phyloP scores from a whole-genome alignment of 1,284 basidiomycete genomes.

The Trichosporon inkin region DNA sequence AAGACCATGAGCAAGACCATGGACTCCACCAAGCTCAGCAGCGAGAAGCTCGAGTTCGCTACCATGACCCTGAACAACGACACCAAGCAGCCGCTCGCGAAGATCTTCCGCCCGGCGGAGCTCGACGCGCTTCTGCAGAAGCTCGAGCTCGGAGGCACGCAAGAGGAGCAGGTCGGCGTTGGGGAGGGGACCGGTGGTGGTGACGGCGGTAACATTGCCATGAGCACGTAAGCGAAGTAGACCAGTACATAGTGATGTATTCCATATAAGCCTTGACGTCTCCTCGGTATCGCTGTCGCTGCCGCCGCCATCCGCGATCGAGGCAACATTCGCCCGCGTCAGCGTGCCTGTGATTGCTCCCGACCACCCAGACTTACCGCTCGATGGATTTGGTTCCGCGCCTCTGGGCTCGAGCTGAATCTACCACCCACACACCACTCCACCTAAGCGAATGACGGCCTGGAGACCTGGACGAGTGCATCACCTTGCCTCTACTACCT shows the following conservation, averaged over 20 bases:
- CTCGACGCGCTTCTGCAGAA: constrained; percentile 79
- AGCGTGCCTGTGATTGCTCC: background rate
- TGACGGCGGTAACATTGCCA: constrained; percentile 44
- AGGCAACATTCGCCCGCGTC: background rate
- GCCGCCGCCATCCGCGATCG: too few relatives aligned
- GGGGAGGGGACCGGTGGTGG: constrained; percentile 49
- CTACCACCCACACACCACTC: background rate
- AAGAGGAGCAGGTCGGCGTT: constrained; percentile 55
- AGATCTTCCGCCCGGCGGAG: constrained; percentile 87
- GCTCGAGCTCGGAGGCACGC: constrained; percentile 81
- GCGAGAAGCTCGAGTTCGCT: constrained; percentile 94
- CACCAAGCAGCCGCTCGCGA: constrained; percentile 76
- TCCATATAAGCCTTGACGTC: background rate
- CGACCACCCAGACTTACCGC: background rate
- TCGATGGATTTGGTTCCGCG: background rate
- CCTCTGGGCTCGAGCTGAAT: background rate
- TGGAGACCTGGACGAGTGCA: background rate
- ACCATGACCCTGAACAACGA: constrained; percentile 78
- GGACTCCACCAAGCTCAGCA: constrained; percentile 94
- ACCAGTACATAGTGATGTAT: background rate
- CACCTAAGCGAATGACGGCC: background rate
- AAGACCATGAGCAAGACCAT: constrained; percentile 99
- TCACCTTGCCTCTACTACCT: background rate
- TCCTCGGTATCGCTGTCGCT: too few relatives aligned
- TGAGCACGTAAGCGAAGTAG: constrained; percentile 37